Evolutionary conservation across 2,329 filamentous ascomycete species (phyloP).

Genomic region (Pseudogymnoascus sp.): DNA sequence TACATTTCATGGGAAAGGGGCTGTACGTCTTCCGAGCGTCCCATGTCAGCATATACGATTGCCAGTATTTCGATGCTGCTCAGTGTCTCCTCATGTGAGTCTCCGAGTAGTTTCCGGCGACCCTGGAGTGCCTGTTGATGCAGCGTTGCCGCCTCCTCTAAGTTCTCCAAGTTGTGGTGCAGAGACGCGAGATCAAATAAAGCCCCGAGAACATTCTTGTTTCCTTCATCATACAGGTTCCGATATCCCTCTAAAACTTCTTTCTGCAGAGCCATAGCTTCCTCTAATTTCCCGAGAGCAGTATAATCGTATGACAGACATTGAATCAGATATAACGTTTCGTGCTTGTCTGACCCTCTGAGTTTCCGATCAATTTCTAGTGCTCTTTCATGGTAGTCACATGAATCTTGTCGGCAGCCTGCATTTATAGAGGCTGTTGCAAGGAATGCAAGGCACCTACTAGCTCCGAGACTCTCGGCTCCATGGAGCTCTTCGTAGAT

Average conservation of each 20-base stretch:
- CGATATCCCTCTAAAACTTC: not conserved
- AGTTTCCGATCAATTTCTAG: not conserved
- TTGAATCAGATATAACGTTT: not conserved
- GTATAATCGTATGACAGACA: not conserved
- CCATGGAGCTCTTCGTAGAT: not conserved
- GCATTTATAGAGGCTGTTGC: not conserved
- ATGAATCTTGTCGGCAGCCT: not conserved
- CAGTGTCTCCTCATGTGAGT: not conserved
- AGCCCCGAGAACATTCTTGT: not conserved
- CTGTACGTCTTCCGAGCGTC: not conserved
- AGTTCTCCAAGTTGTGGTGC: not conserved
- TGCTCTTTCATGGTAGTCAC: not conserved
- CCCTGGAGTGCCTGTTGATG: not conserved
- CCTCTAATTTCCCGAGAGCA: not conserved
- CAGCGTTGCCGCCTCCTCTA: not conserved
- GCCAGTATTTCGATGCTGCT: not conserved
- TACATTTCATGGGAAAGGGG: not conserved
- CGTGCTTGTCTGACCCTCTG: not conserved
- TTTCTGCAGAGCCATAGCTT: not conserved
- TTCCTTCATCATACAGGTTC: not conserved
- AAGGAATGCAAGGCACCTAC: not conserved
- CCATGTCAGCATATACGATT: not conserved
- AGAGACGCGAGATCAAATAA: not conserved
- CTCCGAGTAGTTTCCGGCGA: not conserved
- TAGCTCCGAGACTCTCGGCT: not conserved